Evolutionary conservation across 2,329 filamentous ascomycete genomes (phyloP).

Genomic region (Exophiala mesophila): DNA sequence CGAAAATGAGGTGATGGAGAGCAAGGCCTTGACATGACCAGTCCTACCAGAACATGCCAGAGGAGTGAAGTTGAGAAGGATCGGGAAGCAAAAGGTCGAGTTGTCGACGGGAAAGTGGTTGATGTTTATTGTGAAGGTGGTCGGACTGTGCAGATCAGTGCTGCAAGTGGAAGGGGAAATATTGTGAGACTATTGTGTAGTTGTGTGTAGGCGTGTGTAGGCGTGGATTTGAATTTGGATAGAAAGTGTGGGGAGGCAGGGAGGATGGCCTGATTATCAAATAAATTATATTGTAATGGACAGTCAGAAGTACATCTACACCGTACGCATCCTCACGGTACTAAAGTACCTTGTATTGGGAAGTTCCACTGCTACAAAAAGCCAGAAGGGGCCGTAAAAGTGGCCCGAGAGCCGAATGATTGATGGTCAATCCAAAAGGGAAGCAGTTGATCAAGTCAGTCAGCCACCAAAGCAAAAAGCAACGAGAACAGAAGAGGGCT

Average conservation of each 20-base stretch:
- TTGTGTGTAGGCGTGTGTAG: too few relatives aligned
- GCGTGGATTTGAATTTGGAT: too few relatives aligned
- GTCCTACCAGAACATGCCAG: too few relatives aligned
- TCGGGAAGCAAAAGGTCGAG: neutral
- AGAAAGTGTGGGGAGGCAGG: neutral
- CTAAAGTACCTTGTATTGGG: too few relatives aligned
- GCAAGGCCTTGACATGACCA: neutral
- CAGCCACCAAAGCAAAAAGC: constrained; percentile 15
- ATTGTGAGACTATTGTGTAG: too few relatives aligned
- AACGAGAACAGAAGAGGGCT: too few relatives aligned
- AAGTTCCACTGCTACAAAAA: constrained; percentile 1
- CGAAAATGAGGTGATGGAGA: constrained; percentile 1
- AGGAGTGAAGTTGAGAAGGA: too few relatives aligned
- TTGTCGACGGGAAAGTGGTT: neutral
- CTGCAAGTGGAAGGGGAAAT: neutral
- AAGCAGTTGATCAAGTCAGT: constrained; percentile 13
- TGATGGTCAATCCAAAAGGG: neutral
- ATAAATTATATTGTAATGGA: too few relatives aligned
- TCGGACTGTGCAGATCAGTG: neutral
- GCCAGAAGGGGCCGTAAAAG: constrained; percentile 5
- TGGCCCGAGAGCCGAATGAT: constrained; percentile 11
- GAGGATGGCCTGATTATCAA: neutral
- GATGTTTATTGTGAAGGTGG: neutral
- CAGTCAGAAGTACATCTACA: too few relatives aligned
- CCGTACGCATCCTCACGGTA: too few relatives aligned